Conservation (phyloP, 495 filamentous ascomycete genomes). For the Lophiotrema nucula region DNA sequence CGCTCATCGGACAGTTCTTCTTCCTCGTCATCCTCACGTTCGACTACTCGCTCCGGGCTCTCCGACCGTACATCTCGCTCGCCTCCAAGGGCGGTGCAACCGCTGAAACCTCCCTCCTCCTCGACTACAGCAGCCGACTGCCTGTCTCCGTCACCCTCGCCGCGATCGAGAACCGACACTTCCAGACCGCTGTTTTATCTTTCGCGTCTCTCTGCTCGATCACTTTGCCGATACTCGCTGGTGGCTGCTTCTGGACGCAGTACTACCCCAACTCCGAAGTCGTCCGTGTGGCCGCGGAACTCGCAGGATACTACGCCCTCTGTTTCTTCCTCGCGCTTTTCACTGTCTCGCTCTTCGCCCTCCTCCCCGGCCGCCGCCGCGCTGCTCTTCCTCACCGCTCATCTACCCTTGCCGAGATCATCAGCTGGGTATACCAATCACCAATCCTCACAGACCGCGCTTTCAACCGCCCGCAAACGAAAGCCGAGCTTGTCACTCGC, state of each 20-base stretch:
- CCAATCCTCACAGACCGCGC: slow-evolving; percentile 66
- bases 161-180: slow-evolving; percentile 66
- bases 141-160: slow-evolving; percentile 62
- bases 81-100: slow-evolving; percentile 56
- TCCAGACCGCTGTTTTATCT: slow-evolving; percentile 66
- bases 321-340: slow-evolving; percentile 67
- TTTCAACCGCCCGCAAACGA: slow-evolving; percentile 59
- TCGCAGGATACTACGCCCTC: slow-evolving; percentile 65
- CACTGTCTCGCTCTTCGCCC: slow-evolving; percentile 59
- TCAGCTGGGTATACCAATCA: slow-evolving; percentile 70
- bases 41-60: slow-evolving; percentile 69
- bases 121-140: slow-evolving; percentile 66
- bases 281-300: slow-evolving; percentile 62
- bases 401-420: slow-evolving; percentile 68
- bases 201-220: slow-evolving; percentile 62
- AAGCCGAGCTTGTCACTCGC: slow-evolving; percentile 62
- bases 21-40: slow-evolving; percentile 77
- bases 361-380: slow-evolving; percentile 57
- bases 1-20: slow-evolving; percentile 68
- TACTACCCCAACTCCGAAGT: slow-evolving; percentile 51
- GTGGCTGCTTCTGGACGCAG: slow-evolving; percentile 79
- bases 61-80: slow-evolving; percentile 73
- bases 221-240: slow-evolving; percentile 70
- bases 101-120: slow-evolving; percentile 67
- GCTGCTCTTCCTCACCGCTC: slow-evolving; percentile 64